phyloP scores from a whole-genome alignment of 2,329 filamentous ascomycete species.

The Penicillium fuscoglaucum region DNA sequence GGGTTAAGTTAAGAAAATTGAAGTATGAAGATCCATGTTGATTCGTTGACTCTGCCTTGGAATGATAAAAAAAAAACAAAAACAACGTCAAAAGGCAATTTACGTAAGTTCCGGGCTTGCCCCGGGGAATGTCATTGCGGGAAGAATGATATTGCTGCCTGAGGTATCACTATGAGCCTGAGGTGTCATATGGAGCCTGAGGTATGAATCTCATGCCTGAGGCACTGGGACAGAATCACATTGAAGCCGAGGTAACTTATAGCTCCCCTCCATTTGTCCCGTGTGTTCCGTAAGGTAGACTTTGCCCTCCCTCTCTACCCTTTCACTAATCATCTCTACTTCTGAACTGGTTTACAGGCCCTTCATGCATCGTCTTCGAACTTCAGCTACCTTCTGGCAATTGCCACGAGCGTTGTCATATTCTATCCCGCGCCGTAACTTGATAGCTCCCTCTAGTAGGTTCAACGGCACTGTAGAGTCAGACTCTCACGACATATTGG shows the following conservation, averaged over 20 bases:
- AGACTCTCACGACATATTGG: not conserved
- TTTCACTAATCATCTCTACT: not conserved
- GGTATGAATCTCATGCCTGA: too few relatives aligned
- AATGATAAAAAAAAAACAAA: constrained; percentile 19
- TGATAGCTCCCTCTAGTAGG: constrained; percentile 13
- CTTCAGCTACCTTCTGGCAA: constrained; percentile 8
- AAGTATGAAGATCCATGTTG: constrained; percentile 5
- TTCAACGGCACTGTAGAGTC: not conserved
- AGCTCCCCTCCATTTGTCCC: not conserved
- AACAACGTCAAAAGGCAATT: constrained; percentile 6
- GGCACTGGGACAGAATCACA: not conserved
- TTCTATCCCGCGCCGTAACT: constrained; percentile 11
- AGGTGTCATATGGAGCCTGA: too few relatives aligned
- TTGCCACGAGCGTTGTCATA: constrained; percentile 7
- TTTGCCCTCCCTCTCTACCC: not conserved
- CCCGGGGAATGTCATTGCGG: not conserved
- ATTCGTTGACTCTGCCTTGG: constrained; percentile 7
- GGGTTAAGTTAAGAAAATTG: not conserved
- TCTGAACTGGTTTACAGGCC: not conserved
- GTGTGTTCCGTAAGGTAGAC: not conserved
- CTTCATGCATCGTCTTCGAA: constrained; percentile 11
- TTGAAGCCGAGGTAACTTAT: constrained; percentile 3
- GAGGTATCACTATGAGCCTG: not conserved
- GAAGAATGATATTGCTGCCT: not conserved
- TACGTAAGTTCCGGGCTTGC: constrained; percentile 18